Evolutionary conservation across 768 basidiomycete genomes (phyloP).

Genomic region (Clitopilus hobsonii): DNA sequence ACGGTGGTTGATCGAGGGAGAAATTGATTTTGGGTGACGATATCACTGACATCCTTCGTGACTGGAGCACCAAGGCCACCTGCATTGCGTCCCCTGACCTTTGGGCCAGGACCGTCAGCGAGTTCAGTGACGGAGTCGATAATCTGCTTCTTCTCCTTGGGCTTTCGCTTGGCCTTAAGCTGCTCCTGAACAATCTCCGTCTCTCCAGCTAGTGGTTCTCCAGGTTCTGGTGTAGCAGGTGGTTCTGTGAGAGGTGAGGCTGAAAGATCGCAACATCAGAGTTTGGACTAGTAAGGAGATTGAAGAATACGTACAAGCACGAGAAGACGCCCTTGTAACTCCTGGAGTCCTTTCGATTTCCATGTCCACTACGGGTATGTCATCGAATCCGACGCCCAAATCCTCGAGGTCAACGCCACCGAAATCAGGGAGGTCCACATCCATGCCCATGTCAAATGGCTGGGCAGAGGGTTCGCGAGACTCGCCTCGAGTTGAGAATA

Average conservation of each 20-base stretch:
- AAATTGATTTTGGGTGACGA: constrained; percentile 77
- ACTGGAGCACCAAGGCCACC: constrained; percentile 50
- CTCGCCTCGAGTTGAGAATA: constrained; percentile 51
- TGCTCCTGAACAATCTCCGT: constrained; percentile 38
- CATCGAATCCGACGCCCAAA: constrained; percentile 63
- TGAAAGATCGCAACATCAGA: constrained; percentile 19
- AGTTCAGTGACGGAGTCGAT: constrained; percentile 90
- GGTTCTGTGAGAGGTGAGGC: constrained; percentile 75
- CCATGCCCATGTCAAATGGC: constrained; percentile 53
- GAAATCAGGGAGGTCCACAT: constrained; percentile 44
- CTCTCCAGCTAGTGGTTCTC: constrained; percentile 39
- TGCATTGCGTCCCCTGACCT: constrained; percentile 50
- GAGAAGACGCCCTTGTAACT: constrained; percentile 55
- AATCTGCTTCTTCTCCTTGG: constrained; percentile 79
- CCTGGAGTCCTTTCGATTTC: constrained; percentile 49
- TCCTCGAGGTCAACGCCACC: constrained; percentile 63
- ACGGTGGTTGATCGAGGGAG: constrained; percentile 82
- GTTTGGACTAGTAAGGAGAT: background rate
- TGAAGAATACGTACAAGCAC: constrained; percentile 55
- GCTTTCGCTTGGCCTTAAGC: constrained; percentile 42
- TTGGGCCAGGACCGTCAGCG: constrained; percentile 52
- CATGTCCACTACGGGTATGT: constrained; percentile 33
- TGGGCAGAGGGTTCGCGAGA: constrained; percentile 67
- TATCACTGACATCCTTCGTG: constrained; percentile 56
- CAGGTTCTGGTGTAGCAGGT: constrained; percentile 75